Conservation (phyloP, 208 protist species). For the Crithidia bombi region DNA sequence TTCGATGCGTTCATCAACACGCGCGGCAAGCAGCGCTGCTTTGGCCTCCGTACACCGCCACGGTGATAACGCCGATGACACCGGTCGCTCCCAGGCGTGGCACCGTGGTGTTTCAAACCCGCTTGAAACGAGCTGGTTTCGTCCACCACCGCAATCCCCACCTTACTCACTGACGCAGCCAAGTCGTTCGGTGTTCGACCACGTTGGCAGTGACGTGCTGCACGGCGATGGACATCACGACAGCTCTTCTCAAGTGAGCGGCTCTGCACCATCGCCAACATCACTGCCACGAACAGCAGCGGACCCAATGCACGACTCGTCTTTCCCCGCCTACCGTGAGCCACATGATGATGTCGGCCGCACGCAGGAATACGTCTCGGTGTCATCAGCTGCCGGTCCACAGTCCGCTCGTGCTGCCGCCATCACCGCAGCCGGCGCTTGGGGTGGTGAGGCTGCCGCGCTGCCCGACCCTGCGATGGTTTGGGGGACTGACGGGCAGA, state of each 20-base stretch:
- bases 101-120: not conserved
- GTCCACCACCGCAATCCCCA: not conserved
- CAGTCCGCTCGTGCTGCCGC: conserved; percentile 40
- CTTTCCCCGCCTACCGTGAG: not conserved
- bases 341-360: not conserved
- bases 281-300: not conserved
- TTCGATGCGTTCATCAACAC: not conserved
- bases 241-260: not conserved
- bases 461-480: conserved; percentile 87
- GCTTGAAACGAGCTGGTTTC: not conserved
- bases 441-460: conserved; percentile 33
- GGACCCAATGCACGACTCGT: not conserved
- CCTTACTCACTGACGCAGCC: not conserved
- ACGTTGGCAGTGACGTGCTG: conserved; percentile 9
- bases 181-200: conserved; percentile 2
- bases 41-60: not conserved
- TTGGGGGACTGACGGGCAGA: conserved; percentile 78
- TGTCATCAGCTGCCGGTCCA: conserved; percentile 45
- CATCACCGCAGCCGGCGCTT: conserved; percentile 39
- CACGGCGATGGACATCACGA: not conserved
- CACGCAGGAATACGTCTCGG: conserved; percentile 44
- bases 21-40: not conserved
- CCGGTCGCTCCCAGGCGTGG: not conserved
- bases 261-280: not conserved
- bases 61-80: not conserved